Conservation (phyloP, 768 basidiomycete genomes). For the Grammothele lineata region DNA sequence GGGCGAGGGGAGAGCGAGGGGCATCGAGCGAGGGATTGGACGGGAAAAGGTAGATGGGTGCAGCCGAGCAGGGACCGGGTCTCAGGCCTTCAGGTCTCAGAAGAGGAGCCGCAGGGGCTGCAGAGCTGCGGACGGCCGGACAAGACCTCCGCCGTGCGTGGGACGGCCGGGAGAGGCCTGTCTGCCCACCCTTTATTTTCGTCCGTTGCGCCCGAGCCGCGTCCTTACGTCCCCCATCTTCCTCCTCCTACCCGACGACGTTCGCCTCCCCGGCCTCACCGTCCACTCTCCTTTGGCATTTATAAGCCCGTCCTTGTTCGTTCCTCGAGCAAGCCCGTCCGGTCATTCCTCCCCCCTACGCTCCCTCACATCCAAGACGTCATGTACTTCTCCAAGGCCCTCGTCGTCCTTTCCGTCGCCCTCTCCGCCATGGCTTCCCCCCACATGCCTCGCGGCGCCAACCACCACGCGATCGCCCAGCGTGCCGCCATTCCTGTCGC, state of each 20-base stretch:
- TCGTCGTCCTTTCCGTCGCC: slow-evolving; percentile 41
- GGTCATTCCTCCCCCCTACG: slow-evolving; percentile 13
- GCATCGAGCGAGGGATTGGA: too few species aligned
- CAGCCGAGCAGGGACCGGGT: too few species aligned
- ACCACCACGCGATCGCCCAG: slow-evolving; percentile 43
- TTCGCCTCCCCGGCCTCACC: slow-evolving; percentile 1
- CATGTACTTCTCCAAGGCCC: slow-evolving; percentile 40
- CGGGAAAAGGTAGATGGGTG: too few species aligned
- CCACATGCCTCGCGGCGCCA: slow-evolving; percentile 33
- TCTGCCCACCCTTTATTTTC: slow-evolving; percentile 1
- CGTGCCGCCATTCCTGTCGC: slow-evolving; percentile 34
- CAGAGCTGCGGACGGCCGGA: too few species aligned
- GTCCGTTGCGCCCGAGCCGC: not conserved
- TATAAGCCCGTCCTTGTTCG: slow-evolving; percentile 13
- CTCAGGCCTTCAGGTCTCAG: too few species aligned
- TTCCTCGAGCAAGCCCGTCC: slow-evolving; percentile 9
- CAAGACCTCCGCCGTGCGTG: too few species aligned
- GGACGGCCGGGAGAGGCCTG: too few species aligned
- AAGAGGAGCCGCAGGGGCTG: too few species aligned
- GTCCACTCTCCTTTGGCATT: not conserved
- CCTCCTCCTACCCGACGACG: slow-evolving; percentile 8
- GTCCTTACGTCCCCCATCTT: slow-evolving; percentile 10
- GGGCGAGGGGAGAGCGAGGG: too few species aligned
- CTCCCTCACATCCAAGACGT: slow-evolving; percentile 19
- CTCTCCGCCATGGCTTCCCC: slow-evolving; percentile 38